Evolutionary conservation across 2,329 filamentous ascomycete species (phyloP).

Genomic region (Lecanicillium sp.): DNA sequence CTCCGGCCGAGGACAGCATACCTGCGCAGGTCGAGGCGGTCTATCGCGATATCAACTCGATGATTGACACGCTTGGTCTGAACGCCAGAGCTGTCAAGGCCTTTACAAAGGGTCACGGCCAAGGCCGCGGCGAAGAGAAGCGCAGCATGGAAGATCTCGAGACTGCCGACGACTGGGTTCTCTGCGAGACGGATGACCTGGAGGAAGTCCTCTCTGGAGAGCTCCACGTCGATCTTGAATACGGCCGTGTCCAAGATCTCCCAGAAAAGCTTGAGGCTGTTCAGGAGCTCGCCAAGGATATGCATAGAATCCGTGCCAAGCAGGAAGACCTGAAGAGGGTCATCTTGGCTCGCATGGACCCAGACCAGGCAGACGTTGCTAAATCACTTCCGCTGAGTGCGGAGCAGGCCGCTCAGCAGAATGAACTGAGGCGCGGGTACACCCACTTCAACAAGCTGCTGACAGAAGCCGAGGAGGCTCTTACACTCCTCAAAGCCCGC

Average conservation of each 20-base stretch:
- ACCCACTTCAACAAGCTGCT: slow-evolving; percentile 68
- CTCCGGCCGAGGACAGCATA: slow-evolving; percentile 50
- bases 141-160: slow-evolving; percentile 65
- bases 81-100: slow-evolving; percentile 64
- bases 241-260: slow-evolving; percentile 62
- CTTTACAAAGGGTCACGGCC: slow-evolving; percentile 62
- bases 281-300: slow-evolving; percentile 61
- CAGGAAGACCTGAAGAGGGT: slow-evolving; percentile 73
- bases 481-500: slow-evolving; percentile 73
- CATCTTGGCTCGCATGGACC: slow-evolving; percentile 64
- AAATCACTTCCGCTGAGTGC: slow-evolving; percentile 71
- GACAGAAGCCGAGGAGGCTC: slow-evolving; percentile 70
- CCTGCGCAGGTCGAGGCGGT: slow-evolving; percentile 59
- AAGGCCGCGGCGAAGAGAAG: slow-evolving; percentile 45
- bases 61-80: slow-evolving; percentile 88
- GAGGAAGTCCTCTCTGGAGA: slow-evolving; percentile 56
- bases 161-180: slow-evolving; percentile 60
- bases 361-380: slow-evolving; percentile 57
- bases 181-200: slow-evolving; percentile 70
- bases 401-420: slow-evolving; percentile 78
- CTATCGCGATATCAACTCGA: slow-evolving; percentile 81
- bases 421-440: slow-evolving; percentile 72
- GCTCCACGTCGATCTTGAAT: slow-evolving; percentile 58
- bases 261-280: slow-evolving; percentile 63
- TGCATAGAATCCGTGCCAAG: slow-evolving; percentile 65